Conservation (phyloP, 2,329 filamentous ascomycete genomes). For the Aspergillus floridensis region DNA sequence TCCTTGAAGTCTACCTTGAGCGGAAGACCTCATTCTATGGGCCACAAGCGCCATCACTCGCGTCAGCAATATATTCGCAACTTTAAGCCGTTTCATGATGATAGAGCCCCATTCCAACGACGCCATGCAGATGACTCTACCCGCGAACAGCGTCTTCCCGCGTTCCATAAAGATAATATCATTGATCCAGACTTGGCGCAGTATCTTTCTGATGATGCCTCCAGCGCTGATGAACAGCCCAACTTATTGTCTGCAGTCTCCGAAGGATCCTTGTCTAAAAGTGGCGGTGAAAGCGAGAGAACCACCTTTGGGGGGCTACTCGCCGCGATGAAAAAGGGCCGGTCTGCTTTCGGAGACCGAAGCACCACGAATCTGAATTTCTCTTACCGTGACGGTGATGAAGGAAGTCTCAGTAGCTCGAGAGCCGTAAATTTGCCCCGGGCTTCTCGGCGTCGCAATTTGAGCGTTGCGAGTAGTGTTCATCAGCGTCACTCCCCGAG, state of each 20-base stretch:
- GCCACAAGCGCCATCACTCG: conserved; percentile 82
- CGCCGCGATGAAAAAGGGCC: conserved; percentile 70
- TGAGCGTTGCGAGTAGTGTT: conserved; percentile 76
- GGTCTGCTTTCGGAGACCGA: conserved; percentile 70
- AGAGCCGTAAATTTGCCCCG: conserved; percentile 60
- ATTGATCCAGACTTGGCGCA: conserved; percentile 94
- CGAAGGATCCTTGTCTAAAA: conserved; percentile 61
- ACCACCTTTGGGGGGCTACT: conserved; percentile 70
- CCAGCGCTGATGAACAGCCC: conserved; percentile 88
- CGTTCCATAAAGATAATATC: conserved; percentile 98
- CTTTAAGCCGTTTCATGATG: conserved; percentile 69
- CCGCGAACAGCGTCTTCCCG: conserved; percentile 68
- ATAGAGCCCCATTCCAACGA: conserved; percentile 83
- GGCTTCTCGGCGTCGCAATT: conserved; percentile 69
- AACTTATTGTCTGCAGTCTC: conserved; percentile 76
- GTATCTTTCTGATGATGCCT: conserved; percentile 92
- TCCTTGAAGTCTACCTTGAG: conserved; percentile 73
- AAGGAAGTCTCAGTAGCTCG: conserved; percentile 62
- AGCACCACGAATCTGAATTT: conserved; percentile 69
- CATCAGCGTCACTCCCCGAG: conserved; percentile 71
- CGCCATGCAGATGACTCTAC: conserved; percentile 66
- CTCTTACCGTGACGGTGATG: conserved; percentile 63
- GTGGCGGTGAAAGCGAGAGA: conserved; percentile 69
- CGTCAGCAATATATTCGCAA: conserved; percentile 79
- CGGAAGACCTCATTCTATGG: conserved; percentile 71